Conservation (phyloP, 805 yeast species). For the Yamadazyma ubonensis region DNA sequence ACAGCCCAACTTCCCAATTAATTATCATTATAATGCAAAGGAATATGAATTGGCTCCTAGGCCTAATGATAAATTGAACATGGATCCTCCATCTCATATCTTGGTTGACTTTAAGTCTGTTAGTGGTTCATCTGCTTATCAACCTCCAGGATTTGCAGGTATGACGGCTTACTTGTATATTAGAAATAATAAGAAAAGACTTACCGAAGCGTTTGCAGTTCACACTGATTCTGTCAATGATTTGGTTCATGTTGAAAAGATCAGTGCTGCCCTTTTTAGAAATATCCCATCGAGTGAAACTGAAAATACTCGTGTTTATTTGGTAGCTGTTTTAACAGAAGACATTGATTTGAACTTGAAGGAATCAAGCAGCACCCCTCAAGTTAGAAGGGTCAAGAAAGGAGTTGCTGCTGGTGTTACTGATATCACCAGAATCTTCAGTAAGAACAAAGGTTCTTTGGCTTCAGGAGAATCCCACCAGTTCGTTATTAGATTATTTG, state of each 20-base stretch:
- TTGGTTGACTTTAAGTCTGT: constrained; percentile 76
- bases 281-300: constrained; percentile 70
- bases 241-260: constrained; percentile 56
- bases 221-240: constrained; percentile 58
- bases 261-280: constrained; percentile 77
- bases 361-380: constrained; percentile 26
- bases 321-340: constrained; percentile 77
- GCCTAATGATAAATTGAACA: constrained; percentile 46
- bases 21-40: constrained; percentile 28
- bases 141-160: constrained; percentile 68
- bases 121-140: constrained; percentile 52
- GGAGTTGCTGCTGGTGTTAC: constrained; percentile 90
- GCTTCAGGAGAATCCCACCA: constrained; percentile 65
- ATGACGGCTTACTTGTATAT: constrained; percentile 72
- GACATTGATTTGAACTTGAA: constrained; percentile 48
- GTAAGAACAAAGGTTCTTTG: constrained; percentile 59
- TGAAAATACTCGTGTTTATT: constrained; percentile 62
- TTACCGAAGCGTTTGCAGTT: constrained; percentile 80
- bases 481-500: constrained; percentile 67
- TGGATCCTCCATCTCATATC: constrained; percentile 61
- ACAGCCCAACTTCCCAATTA: constrained; percentile 66
- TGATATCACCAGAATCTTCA: constrained; percentile 76
- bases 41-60: constrained; percentile 44
- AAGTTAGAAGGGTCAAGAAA: constrained; percentile 52
- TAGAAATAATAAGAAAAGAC: constrained; percentile 57